Percentiles rank a stretch among this genome's conserved stretches.
These are phyloP conservation scores for Boletus reticulatus DNA, from an alignment of 768 basidiomycete genomes.

Conservation along the genomic window DNA sequence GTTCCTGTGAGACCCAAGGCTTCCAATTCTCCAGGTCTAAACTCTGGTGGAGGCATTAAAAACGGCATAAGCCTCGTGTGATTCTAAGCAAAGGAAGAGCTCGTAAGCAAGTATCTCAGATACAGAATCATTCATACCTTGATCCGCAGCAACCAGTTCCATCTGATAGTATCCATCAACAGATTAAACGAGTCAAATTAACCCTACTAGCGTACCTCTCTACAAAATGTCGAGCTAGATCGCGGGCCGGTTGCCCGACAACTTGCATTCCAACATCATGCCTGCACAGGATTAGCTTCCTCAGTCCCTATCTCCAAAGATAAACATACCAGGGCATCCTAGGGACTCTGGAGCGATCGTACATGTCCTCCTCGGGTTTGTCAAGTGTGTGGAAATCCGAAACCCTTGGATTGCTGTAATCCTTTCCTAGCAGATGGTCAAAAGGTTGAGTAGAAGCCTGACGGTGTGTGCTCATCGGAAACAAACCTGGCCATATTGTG, in stretches of 20 bases:
- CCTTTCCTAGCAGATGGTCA: conserved; percentile 62
- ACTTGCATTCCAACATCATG: conserved; percentile 97
- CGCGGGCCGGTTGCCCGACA: conserved; percentile 93
- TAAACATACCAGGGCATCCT: conserved; percentile 89
- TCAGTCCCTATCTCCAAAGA: neutral
- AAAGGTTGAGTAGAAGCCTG: neutral
- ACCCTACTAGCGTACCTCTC: conserved; percentile 56
- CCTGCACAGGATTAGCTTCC: conserved; percentile 43
- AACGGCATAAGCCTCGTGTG: conserved; percentile 93
- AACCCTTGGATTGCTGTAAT: conserved; percentile 89
- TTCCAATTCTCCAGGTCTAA: conserved; percentile 74
- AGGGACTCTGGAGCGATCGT: conserved; percentile 84
- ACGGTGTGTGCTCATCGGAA: neutral
- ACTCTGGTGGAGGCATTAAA: conserved; percentile 91
- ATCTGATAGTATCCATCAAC: conserved; percentile 44
- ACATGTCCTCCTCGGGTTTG: conserved; percentile 94
- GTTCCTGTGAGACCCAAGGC: conserved; percentile 88
- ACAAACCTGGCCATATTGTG: conserved; percentile 84
- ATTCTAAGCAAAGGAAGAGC: conserved; percentile 51
- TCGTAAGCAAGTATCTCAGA: neutral
- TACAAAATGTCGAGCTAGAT: conserved; percentile 91
- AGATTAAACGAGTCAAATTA: neutral
- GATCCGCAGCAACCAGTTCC: conserved; percentile 92
- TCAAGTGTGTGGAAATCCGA: conserved; percentile 81
- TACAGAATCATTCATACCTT: conserved; percentile 54